Conservation (phyloP, 169 alveolate genomes). For the Plasmodium inui region DNA sequence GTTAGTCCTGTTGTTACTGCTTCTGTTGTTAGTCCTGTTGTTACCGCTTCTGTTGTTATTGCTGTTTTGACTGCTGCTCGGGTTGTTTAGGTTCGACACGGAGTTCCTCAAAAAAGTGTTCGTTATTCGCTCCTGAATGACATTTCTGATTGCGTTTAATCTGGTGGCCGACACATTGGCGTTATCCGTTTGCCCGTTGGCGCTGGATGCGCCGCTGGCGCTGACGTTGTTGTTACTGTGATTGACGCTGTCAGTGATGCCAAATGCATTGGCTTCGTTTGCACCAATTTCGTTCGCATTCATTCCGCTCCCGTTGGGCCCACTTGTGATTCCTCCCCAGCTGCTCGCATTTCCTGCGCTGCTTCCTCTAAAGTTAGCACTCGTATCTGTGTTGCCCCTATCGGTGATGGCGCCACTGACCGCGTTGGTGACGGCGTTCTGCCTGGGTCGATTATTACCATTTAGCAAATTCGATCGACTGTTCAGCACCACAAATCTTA, state of each 20-base stretch:
- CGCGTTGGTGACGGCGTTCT: neutral
- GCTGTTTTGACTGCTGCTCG: neutral
- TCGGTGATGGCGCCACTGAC: neutral
- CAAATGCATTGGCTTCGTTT: neutral
- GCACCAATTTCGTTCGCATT: neutral
- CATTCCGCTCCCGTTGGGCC: neutral
- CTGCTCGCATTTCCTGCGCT: neutral
- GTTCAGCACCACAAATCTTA: conserved; percentile 55
- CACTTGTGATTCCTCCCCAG: neutral
- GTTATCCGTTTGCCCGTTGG: neutral
- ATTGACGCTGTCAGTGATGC: neutral
- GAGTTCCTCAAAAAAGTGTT: conserved; percentile 23
- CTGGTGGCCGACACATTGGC: neutral
- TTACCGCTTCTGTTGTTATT: neutral
- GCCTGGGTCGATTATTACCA: conserved; percentile 19
- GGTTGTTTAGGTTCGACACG: neutral
- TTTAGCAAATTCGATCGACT: conserved; percentile 6
- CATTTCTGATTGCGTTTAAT: conserved; percentile 8
- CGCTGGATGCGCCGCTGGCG: neutral
- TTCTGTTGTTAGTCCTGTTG: neutral
- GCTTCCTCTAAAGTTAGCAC: neutral
- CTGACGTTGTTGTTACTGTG: neutral
- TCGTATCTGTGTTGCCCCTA: neutral
- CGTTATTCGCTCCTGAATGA: conserved; percentile 41
- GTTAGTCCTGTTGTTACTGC: neutral